Conservation (phyloP, 2,329 filamentous ascomycete species). For the Scedosporium minutisporum region DNA sequence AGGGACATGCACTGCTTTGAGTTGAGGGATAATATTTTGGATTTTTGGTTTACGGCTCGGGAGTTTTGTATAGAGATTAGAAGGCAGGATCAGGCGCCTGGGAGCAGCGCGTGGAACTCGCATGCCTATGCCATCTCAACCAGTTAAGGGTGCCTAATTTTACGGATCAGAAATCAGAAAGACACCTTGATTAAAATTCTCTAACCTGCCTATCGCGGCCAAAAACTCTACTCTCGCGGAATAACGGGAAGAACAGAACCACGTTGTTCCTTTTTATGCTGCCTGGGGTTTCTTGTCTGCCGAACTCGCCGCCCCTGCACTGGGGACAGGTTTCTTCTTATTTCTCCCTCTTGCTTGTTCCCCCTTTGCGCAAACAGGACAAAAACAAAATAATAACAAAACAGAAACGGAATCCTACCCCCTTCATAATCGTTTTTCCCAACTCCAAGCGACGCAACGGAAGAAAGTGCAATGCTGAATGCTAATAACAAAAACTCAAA, state of each 20-base stretch:
- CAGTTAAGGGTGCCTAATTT: neutral
- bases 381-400: neutral
- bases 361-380: too few relatives aligned
- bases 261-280: too few relatives aligned
- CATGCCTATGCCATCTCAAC: neutral
- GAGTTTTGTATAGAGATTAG: neutral
- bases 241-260: neutral
- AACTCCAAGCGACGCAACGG: neutral
- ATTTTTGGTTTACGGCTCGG: neutral
- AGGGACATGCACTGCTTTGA: neutral
- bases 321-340: neutral
- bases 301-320: neutral
- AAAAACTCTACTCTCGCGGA: neutral
- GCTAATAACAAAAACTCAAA: slow-evolving; percentile 2
- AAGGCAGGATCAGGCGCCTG: neutral
- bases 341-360: neutral
- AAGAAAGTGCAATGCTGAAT: neutral
- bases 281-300: too few relatives aligned
- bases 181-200: neutral
- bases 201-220: neutral
- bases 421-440: neutral
- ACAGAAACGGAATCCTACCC: neutral
- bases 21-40: neutral
- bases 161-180: neutral
- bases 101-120: neutral